A percentile compares a stretch with the other conserved stretches of the same genome.
phyloP scores from a whole-genome alignment of 495 filamentous ascomycete genomes.

The Neurospora discreta region DNA sequence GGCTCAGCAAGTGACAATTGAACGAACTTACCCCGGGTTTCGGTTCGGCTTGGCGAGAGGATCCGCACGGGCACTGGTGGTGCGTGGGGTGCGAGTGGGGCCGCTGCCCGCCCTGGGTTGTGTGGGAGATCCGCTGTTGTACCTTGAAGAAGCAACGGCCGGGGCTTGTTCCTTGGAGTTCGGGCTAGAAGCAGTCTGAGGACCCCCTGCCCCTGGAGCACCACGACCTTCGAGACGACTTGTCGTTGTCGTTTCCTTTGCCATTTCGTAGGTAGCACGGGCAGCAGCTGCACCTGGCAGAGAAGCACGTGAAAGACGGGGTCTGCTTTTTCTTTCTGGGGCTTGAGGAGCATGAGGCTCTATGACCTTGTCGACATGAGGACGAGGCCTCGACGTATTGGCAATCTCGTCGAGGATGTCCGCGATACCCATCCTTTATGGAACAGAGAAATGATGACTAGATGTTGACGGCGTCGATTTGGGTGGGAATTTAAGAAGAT shows the following conservation, averaged over 20 bases:
- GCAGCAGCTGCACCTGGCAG: background rate
- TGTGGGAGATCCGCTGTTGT: background rate
- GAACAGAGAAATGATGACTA: background rate
- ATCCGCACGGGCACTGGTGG: background rate
- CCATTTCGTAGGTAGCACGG: background rate
- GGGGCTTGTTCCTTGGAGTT: background rate
- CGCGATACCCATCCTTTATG: background rate
- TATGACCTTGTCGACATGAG: background rate
- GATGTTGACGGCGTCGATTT: background rate
- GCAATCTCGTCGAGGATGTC: background rate
- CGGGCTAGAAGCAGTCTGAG: background rate
- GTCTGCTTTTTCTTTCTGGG: background rate
- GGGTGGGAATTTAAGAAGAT: background rate
- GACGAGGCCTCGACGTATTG: background rate
- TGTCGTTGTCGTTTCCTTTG: background rate
- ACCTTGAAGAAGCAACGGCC: background rate
- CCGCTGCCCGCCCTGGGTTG: background rate
- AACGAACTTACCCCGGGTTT: constrained; percentile 2
- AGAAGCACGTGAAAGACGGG: background rate
- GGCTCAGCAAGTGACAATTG: background rate
- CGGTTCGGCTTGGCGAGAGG: constrained; percentile 2
- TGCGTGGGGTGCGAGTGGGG: background rate
- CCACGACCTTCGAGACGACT: background rate
- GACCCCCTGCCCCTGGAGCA: background rate
- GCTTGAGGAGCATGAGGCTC: background rate